These are phyloP conservation scores for Hyphopichia homilentoma DNA, from an alignment of 805 yeast genomes.

Conservation along the genomic window DNA sequence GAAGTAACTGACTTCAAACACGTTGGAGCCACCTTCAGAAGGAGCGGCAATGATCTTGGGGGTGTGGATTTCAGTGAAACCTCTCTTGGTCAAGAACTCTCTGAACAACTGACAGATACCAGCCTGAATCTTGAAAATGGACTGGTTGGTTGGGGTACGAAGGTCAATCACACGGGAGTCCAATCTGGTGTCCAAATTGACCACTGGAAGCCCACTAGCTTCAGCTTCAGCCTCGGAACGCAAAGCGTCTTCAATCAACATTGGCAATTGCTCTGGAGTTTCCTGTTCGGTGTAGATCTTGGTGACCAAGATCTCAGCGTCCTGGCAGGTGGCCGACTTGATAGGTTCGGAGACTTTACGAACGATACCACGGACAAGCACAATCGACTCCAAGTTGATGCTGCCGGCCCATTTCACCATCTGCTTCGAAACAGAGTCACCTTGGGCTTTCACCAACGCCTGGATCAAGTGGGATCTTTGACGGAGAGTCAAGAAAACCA, in stretches of 20 bases:
- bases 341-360: conserved; percentile 81
- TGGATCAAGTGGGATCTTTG: conserved; percentile 84
- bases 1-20: conserved; percentile 90
- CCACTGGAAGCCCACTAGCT: conserved; percentile 86
- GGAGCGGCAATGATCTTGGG: conserved; percentile 95
- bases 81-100: conserved; percentile 67
- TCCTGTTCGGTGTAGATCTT: conserved; percentile 76
- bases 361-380: conserved; percentile 82
- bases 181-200: conserved; percentile 92
- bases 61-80: conserved; percentile 90
- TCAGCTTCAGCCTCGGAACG: conserved; percentile 94
- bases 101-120: conserved; percentile 87
- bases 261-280: conserved; percentile 90
- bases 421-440: conserved; percentile 78
- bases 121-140: conserved; percentile 89
- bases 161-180: conserved; percentile 94
- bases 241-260: conserved; percentile 93
- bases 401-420: conserved; percentile 95
- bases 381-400: conserved; percentile 85
- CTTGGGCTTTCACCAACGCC: conserved; percentile 75
- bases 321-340: conserved; percentile 88
- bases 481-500: conserved; percentile 86
- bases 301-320: conserved; percentile 75
- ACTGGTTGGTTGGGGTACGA: conserved; percentile 96
- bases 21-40: conserved; percentile 97